Conservation (phyloP, 2,329 filamentous ascomycete species). For the Gnomoniopsis smithogilvyi region DNA sequence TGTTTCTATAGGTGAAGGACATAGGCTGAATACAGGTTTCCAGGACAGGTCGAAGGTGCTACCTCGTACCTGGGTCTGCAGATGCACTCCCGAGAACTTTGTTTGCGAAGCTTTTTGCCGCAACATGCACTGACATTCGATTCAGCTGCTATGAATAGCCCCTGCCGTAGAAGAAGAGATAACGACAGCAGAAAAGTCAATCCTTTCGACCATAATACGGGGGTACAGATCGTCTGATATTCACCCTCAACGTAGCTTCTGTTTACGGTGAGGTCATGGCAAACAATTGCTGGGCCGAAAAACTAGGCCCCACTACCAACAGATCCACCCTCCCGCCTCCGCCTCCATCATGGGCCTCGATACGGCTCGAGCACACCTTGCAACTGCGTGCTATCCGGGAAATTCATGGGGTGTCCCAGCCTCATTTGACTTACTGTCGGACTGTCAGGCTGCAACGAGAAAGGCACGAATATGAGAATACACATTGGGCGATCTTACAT, state of each 20-base stretch:
- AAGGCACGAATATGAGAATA: neutral
- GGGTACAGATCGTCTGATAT: neutral
- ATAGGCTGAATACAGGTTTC: no score
- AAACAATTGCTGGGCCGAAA: neutral
- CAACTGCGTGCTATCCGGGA: slow-evolving; percentile 5
- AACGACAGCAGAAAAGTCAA: no score
- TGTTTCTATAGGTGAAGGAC: no score
- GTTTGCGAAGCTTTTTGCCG: no score
- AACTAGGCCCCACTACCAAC: neutral
- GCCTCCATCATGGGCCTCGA: slow-evolving; percentile 2
- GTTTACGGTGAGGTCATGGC: slow-evolving; percentile 2
- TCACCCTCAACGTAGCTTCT: neutral
- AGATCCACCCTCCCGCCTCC: slow-evolving; percentile 1
- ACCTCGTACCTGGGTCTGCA: no score
- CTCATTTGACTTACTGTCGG: slow-evolving; percentile 5
- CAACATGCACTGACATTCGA: no score
- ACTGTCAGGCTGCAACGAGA: neutral
- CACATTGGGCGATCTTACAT: neutral
- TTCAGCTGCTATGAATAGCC: no score
- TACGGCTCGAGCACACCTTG: slow-evolving; percentile 17
- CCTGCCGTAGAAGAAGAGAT: no score
- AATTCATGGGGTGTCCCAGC: slow-evolving; percentile 6
- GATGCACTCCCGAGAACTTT: no score
- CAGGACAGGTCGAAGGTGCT: no score
- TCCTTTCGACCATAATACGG: no score